Percentiles rank a stretch among this genome's conserved stretches.
These are phyloP conservation scores for Sporisorium iseilematis-ciliati DNA, from an alignment of 1,284 basidiomycete genomes.

Conservation along the genomic window DNA sequence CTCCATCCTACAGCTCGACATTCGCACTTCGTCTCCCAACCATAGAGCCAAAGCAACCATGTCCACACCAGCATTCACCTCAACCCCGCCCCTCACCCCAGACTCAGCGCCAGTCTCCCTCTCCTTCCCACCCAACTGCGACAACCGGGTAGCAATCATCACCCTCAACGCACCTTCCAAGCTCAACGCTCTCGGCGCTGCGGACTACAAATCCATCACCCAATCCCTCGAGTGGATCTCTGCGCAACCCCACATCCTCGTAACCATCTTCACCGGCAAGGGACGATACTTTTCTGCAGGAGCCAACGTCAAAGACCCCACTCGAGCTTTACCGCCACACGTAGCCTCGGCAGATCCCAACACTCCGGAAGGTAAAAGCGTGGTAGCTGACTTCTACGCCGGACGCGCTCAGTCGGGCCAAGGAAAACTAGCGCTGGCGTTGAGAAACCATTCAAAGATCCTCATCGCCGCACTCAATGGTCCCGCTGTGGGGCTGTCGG, in stretches of 20 bases:
- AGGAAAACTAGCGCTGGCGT: conserved; percentile 31
- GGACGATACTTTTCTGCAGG: conserved; percentile 59
- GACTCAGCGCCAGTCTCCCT: conserved; percentile 39
- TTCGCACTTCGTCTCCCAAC: not conserved
- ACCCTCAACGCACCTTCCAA: conserved; percentile 40
- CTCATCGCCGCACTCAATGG: conserved; percentile 59
- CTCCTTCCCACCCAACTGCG: conserved; percentile 47
- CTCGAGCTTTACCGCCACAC: conserved; percentile 25
- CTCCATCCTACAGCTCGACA: not conserved
- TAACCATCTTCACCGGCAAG: conserved; percentile 53
- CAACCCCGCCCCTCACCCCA: conserved; percentile 22
- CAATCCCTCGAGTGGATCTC: conserved; percentile 51
- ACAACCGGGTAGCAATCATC: conserved; percentile 48
- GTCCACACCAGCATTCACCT: conserved; percentile 22
- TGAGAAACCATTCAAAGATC: conserved; percentile 45
- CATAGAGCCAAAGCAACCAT: not conserved
- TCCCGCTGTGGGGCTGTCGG: conserved; percentile 52
- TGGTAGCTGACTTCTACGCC: conserved; percentile 31
- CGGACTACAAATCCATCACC: conserved; percentile 38
- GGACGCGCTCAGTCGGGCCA: conserved; percentile 22
- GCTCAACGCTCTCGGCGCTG: conserved; percentile 50
- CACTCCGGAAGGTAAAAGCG: conserved; percentile 17
- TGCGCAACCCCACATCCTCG: conserved; percentile 37
- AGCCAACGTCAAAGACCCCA: conserved; percentile 54
- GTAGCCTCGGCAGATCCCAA: conserved; percentile 17